Evolutionary conservation across 805 yeast genomes (phyloP).

Genomic region (Saccharomycopsis sp.): DNA sequence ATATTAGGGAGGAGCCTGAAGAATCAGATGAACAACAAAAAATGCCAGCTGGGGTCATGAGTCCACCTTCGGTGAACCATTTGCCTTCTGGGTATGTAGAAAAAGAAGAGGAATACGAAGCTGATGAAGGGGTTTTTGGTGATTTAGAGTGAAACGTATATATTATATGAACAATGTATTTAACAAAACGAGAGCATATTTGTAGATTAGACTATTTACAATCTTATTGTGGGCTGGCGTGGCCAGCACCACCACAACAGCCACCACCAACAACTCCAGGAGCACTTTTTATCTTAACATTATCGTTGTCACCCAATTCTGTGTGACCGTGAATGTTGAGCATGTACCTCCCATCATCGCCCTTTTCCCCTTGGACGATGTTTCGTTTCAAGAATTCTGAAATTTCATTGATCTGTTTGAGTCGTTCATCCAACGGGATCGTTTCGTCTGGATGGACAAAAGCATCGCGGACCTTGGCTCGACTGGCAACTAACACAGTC

Average conservation of each 20-base stretch:
- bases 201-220: not conserved
- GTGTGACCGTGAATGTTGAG: constrained; percentile 74
- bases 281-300: constrained; percentile 46
- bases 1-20: too few relatives aligned
- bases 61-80: constrained; percentile 1
- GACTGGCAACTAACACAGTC: constrained; percentile 49
- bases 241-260: constrained; percentile 46
- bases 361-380: constrained; percentile 76
- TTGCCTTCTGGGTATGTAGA: not conserved
- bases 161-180: not conserved
- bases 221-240: not conserved
- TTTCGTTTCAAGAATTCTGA: constrained; percentile 61
- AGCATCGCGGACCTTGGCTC: constrained; percentile 51
- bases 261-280: constrained; percentile 48
- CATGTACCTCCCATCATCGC: constrained; percentile 28
- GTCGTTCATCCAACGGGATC: constrained; percentile 41
- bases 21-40: not conserved
- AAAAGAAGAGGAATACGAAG: constrained; percentile 9
- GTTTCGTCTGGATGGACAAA: constrained; percentile 43
- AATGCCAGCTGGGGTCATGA: not conserved
- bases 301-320: constrained; percentile 88
- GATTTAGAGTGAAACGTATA: constrained; percentile 1
- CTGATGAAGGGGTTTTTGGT: constrained; percentile 12
- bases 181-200: not conserved
- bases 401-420: constrained; percentile 60